phyloP scores from a whole-genome alignment of 768 basidiomycete genomes.

The Boletus rubropictus region DNA sequence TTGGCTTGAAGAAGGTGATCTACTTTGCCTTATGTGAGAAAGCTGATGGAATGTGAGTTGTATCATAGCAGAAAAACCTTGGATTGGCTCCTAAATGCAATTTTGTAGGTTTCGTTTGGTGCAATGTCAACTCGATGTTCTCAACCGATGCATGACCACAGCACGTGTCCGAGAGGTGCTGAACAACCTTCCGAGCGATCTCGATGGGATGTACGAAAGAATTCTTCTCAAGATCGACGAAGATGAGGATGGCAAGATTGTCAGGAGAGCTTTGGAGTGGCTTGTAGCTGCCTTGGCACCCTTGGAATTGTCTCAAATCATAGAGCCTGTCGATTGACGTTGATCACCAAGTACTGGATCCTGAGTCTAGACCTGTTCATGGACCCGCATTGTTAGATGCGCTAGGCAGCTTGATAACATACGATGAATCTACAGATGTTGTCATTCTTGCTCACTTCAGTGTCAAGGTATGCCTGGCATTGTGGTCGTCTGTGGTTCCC shows the following conservation, averaged over 20 bases:
- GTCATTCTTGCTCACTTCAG: conserved; percentile 10
- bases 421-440: neutral
- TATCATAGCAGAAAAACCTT: neutral
- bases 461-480: conserved; percentile 6
- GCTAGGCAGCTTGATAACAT: neutral
- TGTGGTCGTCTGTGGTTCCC: no score
- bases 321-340: conserved; percentile 6
- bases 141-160: neutral
- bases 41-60: conserved; percentile 13
- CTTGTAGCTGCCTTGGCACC: conserved; percentile 8
- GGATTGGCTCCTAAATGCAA: no score
- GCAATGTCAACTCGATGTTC: conserved; percentile 8
- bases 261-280: conserved; percentile 4
- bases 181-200: neutral
- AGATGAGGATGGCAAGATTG: neutral
- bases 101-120: conserved; percentile 14
- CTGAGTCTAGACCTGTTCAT: neutral
- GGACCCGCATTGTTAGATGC: conserved; percentile 3
- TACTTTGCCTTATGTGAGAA: neutral
- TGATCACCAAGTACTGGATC: neutral
- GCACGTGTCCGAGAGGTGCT: conserved; percentile 1
- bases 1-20: conserved; percentile 5
- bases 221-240: neutral
- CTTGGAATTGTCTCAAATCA: conserved; percentile 3
- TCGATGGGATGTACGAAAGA: conserved; percentile 6